A percentile compares a stretch with the other conserved stretches of the same genome.
phyloP scores from a whole-genome alignment of 1,284 basidiomycete species.

The Ustilago shanxiensis region DNA sequence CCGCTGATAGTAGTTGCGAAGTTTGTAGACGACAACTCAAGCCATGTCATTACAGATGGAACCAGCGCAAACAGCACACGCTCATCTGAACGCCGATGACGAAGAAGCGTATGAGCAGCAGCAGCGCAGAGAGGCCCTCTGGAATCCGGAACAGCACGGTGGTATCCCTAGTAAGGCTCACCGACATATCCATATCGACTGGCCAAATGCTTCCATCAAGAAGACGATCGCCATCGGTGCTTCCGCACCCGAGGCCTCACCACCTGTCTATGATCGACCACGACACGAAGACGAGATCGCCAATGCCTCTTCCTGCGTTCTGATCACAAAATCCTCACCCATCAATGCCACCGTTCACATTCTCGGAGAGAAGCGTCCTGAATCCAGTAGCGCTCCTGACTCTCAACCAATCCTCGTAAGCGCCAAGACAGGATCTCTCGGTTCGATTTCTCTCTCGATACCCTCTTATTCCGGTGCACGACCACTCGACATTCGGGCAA shows the following conservation, averaged over 20 bases:
- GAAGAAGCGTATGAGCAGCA: slow-evolving; percentile 31
- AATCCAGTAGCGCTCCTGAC: background rate
- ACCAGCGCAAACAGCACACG: background rate
- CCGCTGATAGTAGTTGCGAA: background rate
- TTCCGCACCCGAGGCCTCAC: slow-evolving; percentile 40
- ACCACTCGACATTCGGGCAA: slow-evolving; percentile 56
- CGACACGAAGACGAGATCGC: slow-evolving; percentile 12
- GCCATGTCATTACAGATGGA: slow-evolving; percentile 6
- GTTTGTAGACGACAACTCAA: background rate
- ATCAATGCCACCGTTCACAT: slow-evolving; percentile 55
- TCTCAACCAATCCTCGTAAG: slow-evolving; percentile 42
- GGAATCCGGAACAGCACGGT: slow-evolving; percentile 14
- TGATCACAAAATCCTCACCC: slow-evolving; percentile 44
- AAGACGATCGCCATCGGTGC: slow-evolving; percentile 56
- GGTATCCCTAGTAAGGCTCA: slow-evolving; percentile 15
- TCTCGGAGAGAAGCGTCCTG: slow-evolving; percentile 17
- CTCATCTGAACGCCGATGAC: background rate
- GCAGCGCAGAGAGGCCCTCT: slow-evolving; percentile 23
- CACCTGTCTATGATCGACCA: slow-evolving; percentile 60
- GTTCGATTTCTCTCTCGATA: slow-evolving; percentile 32
- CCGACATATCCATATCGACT: slow-evolving; percentile 59
- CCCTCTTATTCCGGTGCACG: slow-evolving; percentile 49
- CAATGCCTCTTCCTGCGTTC: slow-evolving; percentile 46
- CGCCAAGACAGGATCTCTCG: slow-evolving; percentile 41
- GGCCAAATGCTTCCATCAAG: slow-evolving; percentile 60